Base-by-base conservation (phyloP, 2,329 filamentous ascomycete species). In the Nothophoma quercina region DNA sequence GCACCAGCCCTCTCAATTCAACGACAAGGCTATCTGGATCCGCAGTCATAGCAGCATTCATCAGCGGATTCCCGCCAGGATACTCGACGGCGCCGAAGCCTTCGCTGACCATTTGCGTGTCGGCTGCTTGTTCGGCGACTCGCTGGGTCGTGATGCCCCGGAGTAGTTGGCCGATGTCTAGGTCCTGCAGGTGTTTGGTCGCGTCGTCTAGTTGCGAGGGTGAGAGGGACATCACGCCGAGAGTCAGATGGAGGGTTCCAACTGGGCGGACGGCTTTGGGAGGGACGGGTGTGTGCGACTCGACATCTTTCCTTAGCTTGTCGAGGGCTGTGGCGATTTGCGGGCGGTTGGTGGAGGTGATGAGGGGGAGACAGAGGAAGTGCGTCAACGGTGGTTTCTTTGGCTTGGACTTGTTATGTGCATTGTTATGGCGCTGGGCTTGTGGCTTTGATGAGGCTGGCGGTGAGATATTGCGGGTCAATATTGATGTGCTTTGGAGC, bases 211-310 rank as follows among this genome's bases (percentile, higher is more conserved):
- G 57, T 1, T 75, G 72, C 36, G 82, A 78, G 2, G 78, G 73
- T 2, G 77, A 79, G 3, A 96, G 81, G 59, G 83, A 88, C 89
- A 97, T 93, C 1, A 96, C 89, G 0, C 92, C 93, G 0, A 97
- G 80, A 0, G 93, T 97, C 2, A 96, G 78, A 74, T 98, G 93
- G 39, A 97, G 75, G 1, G 91, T 92, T 0, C 90, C 90, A 0
- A 90, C 75, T 0, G 91, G 91, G 22, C 92, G 81, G 42, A 96
- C 77, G 1, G 91, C 91, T 47, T 82, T 82, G 25, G 78, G 70
- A 0, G 89, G 88, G 8, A 93, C 76, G 18, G 48, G 51, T 18
- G 88, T 81, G 56, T 88, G 83, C 22, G 82, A 75, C 32, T 56
- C n/a, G 4, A 54, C 29, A 35, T 46, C 44, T 8, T 29, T 12